Evolutionary conservation across 495 filamentous ascomycete genomes (phyloP), one percentile per base, ranked within the genome.

Genomic region (Poronia punctata): DNA sequence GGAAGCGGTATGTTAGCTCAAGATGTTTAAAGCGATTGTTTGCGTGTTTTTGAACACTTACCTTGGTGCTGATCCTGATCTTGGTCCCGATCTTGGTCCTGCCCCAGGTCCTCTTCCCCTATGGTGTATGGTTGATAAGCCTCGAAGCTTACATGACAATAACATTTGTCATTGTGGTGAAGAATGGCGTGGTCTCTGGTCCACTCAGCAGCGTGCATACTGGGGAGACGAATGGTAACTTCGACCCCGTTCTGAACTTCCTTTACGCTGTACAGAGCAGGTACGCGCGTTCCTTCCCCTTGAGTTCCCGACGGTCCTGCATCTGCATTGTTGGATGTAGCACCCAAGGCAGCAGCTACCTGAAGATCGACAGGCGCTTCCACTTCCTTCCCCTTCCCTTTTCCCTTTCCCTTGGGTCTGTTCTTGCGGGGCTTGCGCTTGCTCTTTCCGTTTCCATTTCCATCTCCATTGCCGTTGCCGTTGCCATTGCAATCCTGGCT

Each of bases 151-250:
- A 51, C 40, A 7, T 35, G 36, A 41, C 67, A 71, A 4, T 21
- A 6, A 38, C 65, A 71, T 6, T 24, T 36, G 8, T 59, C 64
- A 0, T 24, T 19, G 11, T 45, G 26, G 43, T 71, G 67, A 1
- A 60, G 54, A 1, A 24, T 36, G 14, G 50, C 49, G 43, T 71
- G 67, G 40, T 70, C 67, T 1, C 24, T 35, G 0, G 49, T 22
- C 66, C 66, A 71, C 40, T 71, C 67, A 1, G 58, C 61, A 1
- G 56, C 66, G 32, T 59, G 67, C 6, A 65, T 43, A 38, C 66
- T 50, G 0, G 48, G 23, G 0, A 64, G 36, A 1, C 67, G 63
- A 17, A 68, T 44, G 7, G 57, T 23, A 3, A 62, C 45, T 1
- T 32, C 38, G 3, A 46, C 18, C 12, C 31, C 50, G 1, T 42